Conservation (phyloP, 805 yeast species). For the Myxozyma melibiosi region DNA sequence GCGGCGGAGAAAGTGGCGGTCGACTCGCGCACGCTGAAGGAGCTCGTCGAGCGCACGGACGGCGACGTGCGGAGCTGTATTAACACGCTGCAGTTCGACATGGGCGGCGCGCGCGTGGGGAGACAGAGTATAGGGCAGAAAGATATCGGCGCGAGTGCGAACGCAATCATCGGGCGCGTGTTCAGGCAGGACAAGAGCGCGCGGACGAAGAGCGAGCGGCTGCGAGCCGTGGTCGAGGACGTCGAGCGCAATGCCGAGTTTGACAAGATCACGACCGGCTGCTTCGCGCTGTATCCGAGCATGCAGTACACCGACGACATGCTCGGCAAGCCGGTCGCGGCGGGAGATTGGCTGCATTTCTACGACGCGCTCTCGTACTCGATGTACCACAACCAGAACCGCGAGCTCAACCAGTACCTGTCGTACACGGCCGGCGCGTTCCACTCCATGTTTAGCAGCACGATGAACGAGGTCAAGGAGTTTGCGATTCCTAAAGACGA, state of each 20-base stretch:
- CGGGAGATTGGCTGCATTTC: conserved; percentile 78
- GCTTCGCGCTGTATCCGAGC: conserved; percentile 66
- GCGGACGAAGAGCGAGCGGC: conserved; percentile 32
- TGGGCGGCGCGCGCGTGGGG: conserved; percentile 16
- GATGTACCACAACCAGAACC: conserved; percentile 48
- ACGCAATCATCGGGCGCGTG: conserved; percentile 58
- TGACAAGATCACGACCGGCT: conserved; percentile 67
- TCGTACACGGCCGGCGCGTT: conserved; percentile 62
- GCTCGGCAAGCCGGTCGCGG: conserved; percentile 56
- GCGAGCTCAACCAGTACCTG: conserved; percentile 56
- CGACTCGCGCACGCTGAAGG: conserved; percentile 57
- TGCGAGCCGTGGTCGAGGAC: conserved; percentile 50
- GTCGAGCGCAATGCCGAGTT: conserved; percentile 53
- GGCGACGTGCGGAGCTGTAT: conserved; percentile 86
- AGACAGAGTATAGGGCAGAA: conserved; percentile 43
- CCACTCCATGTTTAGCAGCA: conserved; percentile 56
- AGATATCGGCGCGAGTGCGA: conserved; percentile 71
- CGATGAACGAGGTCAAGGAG: conserved; percentile 31
- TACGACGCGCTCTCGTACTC: conserved; percentile 57
- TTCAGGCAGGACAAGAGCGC: conserved; percentile 55
- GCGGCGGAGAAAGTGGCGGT: conserved; percentile 55
- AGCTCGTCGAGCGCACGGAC: conserved; percentile 68
- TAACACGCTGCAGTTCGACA: conserved; percentile 74
- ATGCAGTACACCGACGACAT: conserved; percentile 67
- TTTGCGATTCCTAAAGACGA: conserved; percentile 27